Conservation (phyloP, 805 yeast genomes). For the Saturnispora mendoncae region DNA sequence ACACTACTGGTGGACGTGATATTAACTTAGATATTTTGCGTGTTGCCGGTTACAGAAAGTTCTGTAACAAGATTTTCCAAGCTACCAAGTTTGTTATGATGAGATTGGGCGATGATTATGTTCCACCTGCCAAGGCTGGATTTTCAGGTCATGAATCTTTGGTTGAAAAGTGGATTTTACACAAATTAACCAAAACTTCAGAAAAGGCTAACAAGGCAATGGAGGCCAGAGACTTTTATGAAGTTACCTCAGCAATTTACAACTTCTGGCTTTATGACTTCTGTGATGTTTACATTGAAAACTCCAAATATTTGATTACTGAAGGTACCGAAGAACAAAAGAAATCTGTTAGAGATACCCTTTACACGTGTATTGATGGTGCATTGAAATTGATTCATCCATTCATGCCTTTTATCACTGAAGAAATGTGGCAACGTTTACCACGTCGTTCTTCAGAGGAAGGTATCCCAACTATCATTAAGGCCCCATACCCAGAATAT, state of each 20-base stretch:
- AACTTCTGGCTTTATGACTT: slow-evolving; percentile 90
- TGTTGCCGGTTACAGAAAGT: slow-evolving; percentile 98
- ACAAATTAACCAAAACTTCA: slow-evolving; percentile 67
- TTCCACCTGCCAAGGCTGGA: slow-evolving; percentile 58
- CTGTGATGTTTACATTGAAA: slow-evolving; percentile 97
- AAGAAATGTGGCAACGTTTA: slow-evolving; percentile 98
- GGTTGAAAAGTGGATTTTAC: slow-evolving; percentile 95
- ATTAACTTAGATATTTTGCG: slow-evolving; percentile 92
- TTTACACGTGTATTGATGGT: slow-evolving; percentile 86
- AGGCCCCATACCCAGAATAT: slow-evolving; percentile 71
- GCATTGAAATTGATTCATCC: slow-evolving; percentile 92
- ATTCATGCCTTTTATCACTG: slow-evolving; percentile 95
- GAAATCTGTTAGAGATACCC: slow-evolving; percentile 86
- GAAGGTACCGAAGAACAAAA: slow-evolving; percentile 84
- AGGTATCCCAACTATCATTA: slow-evolving; percentile 55
- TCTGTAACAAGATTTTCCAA: slow-evolving; percentile 98
- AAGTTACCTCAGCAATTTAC: slow-evolving; percentile 78
- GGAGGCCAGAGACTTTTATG: slow-evolving; percentile 83
- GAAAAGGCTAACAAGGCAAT: slow-evolving; percentile 54
- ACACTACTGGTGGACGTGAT: slow-evolving; percentile 98
- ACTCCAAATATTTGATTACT: slow-evolving; percentile 83
- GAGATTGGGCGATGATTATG: slow-evolving; percentile 83
- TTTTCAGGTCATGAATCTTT: slow-evolving; percentile 75
- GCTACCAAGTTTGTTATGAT: slow-evolving; percentile 95
- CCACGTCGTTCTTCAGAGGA: slow-evolving; percentile 75